phyloP scores from a whole-genome alignment of 768 basidiomycete genomes.

The Naematelia aurantialba region DNA sequence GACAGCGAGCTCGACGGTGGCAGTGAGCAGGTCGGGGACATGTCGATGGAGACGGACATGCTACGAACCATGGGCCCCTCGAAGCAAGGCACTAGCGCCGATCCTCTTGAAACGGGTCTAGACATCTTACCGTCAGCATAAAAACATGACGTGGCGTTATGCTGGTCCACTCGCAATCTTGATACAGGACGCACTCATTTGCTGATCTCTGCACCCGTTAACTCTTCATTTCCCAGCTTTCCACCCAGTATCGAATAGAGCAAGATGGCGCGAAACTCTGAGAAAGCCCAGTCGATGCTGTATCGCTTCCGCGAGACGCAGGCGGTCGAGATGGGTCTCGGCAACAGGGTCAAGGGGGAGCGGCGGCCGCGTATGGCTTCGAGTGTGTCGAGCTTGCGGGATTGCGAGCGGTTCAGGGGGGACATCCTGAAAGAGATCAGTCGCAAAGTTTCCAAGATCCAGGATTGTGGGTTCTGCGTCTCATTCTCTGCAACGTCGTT shows the following conservation, averaged over 20 bases:
- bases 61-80: too few species aligned
- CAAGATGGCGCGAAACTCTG: slow-evolving; percentile 84
- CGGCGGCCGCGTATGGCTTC: slow-evolving; percentile 89
- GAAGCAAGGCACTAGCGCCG: too few species aligned
- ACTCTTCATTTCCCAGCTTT: too few species aligned
- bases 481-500: background rate
- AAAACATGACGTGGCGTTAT: too few species aligned
- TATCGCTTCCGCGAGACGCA: slow-evolving; percentile 83
- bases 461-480: slow-evolving; percentile 67
- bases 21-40: too few species aligned
- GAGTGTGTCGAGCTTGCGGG: slow-evolving; percentile 81
- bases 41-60: too few species aligned
- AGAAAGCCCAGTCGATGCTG: slow-evolving; percentile 72
- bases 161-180: too few species aligned
- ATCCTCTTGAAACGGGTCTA: too few species aligned
- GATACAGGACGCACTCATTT: too few species aligned
- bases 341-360: slow-evolving; percentile 66
- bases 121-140: too few species aligned
- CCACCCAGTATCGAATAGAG: background rate
- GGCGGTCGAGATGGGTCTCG: slow-evolving; percentile 85
- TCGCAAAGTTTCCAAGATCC: slow-evolving; percentile 95
- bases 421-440: slow-evolving; percentile 93
- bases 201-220: too few species aligned
- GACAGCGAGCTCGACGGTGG: too few species aligned
- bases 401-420: slow-evolving; percentile 93